A percentile compares a stretch with the other conserved stretches of the same genome.
These are phyloP conservation scores for Stygiomarasmius scandens DNA, from an alignment of 1,284 basidiomycete species.

Conservation along the genomic window DNA sequence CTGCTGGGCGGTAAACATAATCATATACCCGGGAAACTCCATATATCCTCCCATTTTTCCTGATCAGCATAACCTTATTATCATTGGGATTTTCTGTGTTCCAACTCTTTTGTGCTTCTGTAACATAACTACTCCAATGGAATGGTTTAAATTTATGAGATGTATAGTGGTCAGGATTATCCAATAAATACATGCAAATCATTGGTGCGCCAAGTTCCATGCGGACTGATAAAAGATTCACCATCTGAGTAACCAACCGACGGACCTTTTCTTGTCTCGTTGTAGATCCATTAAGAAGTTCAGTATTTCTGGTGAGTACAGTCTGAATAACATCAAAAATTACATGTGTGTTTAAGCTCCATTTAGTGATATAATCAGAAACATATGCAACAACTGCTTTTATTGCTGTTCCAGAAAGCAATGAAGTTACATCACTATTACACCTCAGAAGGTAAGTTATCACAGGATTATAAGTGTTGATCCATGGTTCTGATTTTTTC, in stretches of 20 bases:
- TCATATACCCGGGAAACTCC: constrained; percentile 17
- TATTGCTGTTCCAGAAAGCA: constrained; percentile 36
- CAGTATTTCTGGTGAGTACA: constrained; percentile 26
- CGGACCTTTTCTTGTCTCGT: constrained; percentile 23
- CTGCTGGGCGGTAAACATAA: constrained; percentile 20
- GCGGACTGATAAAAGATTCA: constrained; percentile 30
- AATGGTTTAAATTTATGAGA: constrained; percentile 29
- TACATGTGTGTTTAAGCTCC: constrained; percentile 32
- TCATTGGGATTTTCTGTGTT: neutral
- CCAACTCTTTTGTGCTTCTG: constrained; percentile 16
- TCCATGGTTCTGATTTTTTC: constrained; percentile 32
- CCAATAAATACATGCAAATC: constrained; percentile 28
- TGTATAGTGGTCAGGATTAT: constrained; percentile 33
- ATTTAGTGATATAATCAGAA: constrained; percentile 43
- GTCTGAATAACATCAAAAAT: constrained; percentile 34
- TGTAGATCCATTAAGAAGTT: constrained; percentile 17
- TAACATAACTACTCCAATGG: constrained; percentile 31
- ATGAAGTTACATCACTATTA: constrained; percentile 37
- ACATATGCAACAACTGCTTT: constrained; percentile 40
- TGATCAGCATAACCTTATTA: constrained; percentile 11
- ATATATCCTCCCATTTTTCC: neutral
- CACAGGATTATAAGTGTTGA: constrained; percentile 33
- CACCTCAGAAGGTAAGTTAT: constrained; percentile 35
- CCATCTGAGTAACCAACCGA: constrained; percentile 30
- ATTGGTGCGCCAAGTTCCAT: constrained; percentile 32